A percentile compares a stretch with the other conserved stretches of the same genome.
Evolutionary conservation across 106 monocot genomes (phyloP).

Genomic region (Allium fistulosum): DNA sequence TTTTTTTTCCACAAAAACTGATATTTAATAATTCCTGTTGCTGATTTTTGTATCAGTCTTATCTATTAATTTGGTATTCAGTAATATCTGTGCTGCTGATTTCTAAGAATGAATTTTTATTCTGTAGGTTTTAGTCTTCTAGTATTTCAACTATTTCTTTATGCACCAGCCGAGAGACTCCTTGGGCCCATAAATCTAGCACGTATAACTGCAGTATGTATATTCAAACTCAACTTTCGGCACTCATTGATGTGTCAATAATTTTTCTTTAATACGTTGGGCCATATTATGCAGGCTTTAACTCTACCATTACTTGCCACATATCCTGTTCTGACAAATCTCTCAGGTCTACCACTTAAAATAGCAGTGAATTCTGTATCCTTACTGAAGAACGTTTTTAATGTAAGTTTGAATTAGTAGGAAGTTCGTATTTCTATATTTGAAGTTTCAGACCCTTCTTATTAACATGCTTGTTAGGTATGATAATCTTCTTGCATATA

Average conservation of each 20-base stretch:
- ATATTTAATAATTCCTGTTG: background rate
- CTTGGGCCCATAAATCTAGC: slow-evolving; percentile 35
- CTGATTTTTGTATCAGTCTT: background rate
- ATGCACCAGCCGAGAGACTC: slow-evolving; percentile 29
- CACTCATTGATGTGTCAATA: background rate
- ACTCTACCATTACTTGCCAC: slow-evolving; percentile 39
- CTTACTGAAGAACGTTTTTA: slow-evolving; percentile 50
- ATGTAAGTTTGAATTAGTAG: slow-evolving; percentile 39
- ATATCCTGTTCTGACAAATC: slow-evolving; percentile 51
- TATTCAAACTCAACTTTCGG: background rate
- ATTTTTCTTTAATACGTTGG: background rate
- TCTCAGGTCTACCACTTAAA: slow-evolving; percentile 43
- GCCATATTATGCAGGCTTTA: slow-evolving; percentile 38
- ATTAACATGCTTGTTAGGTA: no score
- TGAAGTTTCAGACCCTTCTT: no score
- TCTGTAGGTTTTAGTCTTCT: slow-evolving; percentile 48
- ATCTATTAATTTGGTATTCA: background rate
- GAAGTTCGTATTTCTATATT: background rate
- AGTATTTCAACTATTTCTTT: slow-evolving; percentile 40
- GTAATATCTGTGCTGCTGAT: background rate
- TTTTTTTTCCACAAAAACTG: background rate
- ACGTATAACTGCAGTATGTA: slow-evolving; percentile 52
- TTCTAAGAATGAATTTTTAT: background rate
- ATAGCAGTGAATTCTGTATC: slow-evolving; percentile 52
- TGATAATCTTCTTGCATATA: no score